Base-by-base conservation (phyloP, 2,329 filamentous ascomycete genomes). In the Akanthomyces dipterigenus region DNA sequence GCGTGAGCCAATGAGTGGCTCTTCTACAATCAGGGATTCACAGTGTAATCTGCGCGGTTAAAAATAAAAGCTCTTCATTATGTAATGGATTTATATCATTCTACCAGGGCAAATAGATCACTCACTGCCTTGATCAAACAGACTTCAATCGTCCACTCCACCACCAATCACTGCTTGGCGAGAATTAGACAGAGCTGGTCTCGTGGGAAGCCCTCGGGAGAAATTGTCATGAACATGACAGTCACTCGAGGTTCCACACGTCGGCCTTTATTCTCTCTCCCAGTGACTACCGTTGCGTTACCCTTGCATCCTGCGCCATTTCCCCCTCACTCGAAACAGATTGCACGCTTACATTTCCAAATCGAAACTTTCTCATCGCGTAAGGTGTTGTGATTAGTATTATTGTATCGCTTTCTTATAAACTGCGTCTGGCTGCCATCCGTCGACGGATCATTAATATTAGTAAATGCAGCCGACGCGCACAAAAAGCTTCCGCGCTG, bases 331-430 rank as follows among this genome's bases (percentile, higher is more conserved):
- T 34, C 53, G n/a, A n/a, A 34, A 31, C 14, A 38, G 20, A 28
- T 34, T 3, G 28, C 28, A 45, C 40, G 22, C n/a, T 9, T 18
- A n/a, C 54, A 31, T 24, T 36, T 18, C 11, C 22, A 42, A 8
- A 11, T 42, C 11, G 3, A 22, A 16, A 18, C 22, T 34, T 5
- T n/a, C 18, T 36, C 36, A 16, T 40, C 42, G 36, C 31, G 46
- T 36, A 3, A 53, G 36, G 28, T 43, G 38, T 36, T 45, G 45
- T 51, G 51, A 60, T 60, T 60, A 60, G 48, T 60, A 60, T 51
- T 53, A 60, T n/a, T 45, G 20, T 45, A 43, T 34, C 45, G 46
- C 56, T 53, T 51, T 31, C 56, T 43, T 31, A 14, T 18, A 59
- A 36, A 14, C n/a, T 60, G 56, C 6, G 36, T 45, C 22, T 31